phyloP scores from a whole-genome alignment of 106 monocot genomes.

The Dactylorhiza incarnata region DNA sequence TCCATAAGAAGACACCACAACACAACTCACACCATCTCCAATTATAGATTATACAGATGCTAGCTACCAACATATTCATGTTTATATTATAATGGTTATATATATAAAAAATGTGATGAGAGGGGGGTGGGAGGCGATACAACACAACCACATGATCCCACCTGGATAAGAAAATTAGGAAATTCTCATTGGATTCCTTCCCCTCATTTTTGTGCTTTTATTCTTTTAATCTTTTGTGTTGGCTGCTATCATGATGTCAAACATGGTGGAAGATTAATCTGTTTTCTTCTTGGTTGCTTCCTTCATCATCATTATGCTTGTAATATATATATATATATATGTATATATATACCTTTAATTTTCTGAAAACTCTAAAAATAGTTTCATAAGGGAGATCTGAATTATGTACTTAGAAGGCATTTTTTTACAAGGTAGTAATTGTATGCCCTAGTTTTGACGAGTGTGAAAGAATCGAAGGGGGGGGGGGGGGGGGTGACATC shows the following conservation, averaged over 20 bases:
- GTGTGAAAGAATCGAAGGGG: no score
- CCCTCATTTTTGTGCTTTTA: not conserved
- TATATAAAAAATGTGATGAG: not conserved
- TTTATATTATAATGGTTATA: not conserved
- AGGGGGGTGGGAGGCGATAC: not conserved
- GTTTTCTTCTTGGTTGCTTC: constrained; percentile 6
- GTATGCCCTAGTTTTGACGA: no score
- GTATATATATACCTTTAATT: no score
- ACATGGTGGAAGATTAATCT: not conserved
- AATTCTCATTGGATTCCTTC: not conserved
- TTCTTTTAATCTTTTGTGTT: not conserved
- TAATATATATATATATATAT: not conserved
- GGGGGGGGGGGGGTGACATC: no score
- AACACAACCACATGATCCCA: constrained; percentile 4
- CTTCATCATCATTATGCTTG: not conserved
- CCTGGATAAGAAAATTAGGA: not conserved
- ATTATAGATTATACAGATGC: not conserved
- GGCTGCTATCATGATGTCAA: not conserved
- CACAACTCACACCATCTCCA: not conserved
- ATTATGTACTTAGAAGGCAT: no score
- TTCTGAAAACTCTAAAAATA: no score
- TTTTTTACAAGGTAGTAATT: no score
- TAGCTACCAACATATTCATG: not conserved
- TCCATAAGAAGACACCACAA: not conserved
- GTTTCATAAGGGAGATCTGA: no score